Conservation (phyloP, 2,329 filamentous ascomycete genomes). For the Thelonectria rubi region DNA sequence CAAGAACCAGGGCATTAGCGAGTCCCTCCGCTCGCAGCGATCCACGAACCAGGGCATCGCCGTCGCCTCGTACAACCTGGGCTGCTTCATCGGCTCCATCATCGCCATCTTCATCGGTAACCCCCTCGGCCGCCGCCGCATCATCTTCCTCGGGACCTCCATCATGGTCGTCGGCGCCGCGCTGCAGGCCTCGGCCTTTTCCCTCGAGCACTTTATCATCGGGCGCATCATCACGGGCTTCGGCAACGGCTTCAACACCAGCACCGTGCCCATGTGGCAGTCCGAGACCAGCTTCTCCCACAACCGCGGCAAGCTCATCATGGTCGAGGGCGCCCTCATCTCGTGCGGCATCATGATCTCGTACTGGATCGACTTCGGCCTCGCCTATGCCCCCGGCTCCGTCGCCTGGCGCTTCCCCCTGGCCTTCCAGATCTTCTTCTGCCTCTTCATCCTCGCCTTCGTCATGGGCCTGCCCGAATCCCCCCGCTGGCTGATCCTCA, state of each 20-base stretch:
- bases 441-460: slow-evolving; percentile 63
- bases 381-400: slow-evolving; percentile 57
- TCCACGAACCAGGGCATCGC: slow-evolving; percentile 64
- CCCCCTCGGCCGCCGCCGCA: slow-evolving; percentile 65
- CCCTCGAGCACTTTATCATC: slow-evolving; percentile 63
- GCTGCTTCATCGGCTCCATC: slow-evolving; percentile 70
- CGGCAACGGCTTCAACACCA: slow-evolving; percentile 66
- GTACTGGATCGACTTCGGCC: slow-evolving; percentile 69
- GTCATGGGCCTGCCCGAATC: slow-evolving; percentile 65
- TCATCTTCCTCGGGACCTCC: slow-evolving; percentile 66
- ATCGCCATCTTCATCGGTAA: slow-evolving; percentile 74
- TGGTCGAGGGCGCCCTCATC: slow-evolving; percentile 68
- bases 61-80: slow-evolving; percentile 66
- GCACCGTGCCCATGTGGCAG: slow-evolving; percentile 68
- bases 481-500: slow-evolving; percentile 58
- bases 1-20: slow-evolving; percentile 46
- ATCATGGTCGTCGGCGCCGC: slow-evolving; percentile 67
- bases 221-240: slow-evolving; percentile 68
- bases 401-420: slow-evolving; percentile 68
- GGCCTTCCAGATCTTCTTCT: slow-evolving; percentile 64
- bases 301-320: slow-evolving; percentile 67
- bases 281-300: slow-evolving; percentile 66
- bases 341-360: slow-evolving; percentile 65
- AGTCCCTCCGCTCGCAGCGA: slow-evolving; percentile 50
- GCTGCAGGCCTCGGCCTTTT: slow-evolving; percentile 66